Evolutionary conservation across 1,139 yeast genomes (phyloP).

Genomic region (Nakaseomyces nivariensis): DNA sequence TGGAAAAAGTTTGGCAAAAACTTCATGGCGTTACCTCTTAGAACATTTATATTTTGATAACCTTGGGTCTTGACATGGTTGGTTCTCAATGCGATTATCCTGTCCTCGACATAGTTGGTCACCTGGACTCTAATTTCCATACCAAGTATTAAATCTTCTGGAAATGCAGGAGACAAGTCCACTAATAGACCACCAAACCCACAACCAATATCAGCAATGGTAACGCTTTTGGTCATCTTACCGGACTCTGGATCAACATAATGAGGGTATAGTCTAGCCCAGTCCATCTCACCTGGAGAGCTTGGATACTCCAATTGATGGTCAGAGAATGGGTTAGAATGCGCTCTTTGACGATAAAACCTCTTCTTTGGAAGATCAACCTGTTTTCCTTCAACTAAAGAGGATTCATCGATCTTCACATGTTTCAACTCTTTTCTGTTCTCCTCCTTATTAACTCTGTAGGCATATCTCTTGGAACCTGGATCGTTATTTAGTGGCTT

Average conservation of each 20-base stretch:
- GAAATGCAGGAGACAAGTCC: constrained; percentile 68
- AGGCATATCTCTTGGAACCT: constrained; percentile 26
- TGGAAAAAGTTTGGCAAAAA: constrained; percentile 87
- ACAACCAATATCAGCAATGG: constrained; percentile 94
- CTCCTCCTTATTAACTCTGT: constrained; percentile 29
- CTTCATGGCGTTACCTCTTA: constrained; percentile 96
- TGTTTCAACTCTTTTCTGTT: constrained; percentile 34
- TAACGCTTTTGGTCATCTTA: constrained; percentile 48
- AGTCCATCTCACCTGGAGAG: constrained; percentile 75
- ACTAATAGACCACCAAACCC: constrained; percentile 92
- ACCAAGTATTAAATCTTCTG: constrained; percentile 67
- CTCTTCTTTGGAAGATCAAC: constrained; percentile 69
- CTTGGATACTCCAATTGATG: constrained; percentile 83
- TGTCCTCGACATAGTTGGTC: constrained; percentile 91
- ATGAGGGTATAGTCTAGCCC: constrained; percentile 68
- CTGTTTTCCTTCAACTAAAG: constrained; percentile 13
- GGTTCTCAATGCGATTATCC: constrained; percentile 74
- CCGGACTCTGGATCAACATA: constrained; percentile 36
- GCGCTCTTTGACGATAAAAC: constrained; percentile 93
- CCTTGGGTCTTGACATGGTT: constrained; percentile 28
- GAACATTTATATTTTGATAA: constrained; percentile 77
- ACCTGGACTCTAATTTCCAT: constrained; percentile 98
- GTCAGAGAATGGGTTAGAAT: constrained; percentile 94
- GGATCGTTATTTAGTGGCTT: constrained; percentile 21
- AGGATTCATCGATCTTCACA: constrained; percentile 27